Base-by-base conservation (phyloP, 768 basidiomycete species). In the Lyophyllum decastes region DNA sequence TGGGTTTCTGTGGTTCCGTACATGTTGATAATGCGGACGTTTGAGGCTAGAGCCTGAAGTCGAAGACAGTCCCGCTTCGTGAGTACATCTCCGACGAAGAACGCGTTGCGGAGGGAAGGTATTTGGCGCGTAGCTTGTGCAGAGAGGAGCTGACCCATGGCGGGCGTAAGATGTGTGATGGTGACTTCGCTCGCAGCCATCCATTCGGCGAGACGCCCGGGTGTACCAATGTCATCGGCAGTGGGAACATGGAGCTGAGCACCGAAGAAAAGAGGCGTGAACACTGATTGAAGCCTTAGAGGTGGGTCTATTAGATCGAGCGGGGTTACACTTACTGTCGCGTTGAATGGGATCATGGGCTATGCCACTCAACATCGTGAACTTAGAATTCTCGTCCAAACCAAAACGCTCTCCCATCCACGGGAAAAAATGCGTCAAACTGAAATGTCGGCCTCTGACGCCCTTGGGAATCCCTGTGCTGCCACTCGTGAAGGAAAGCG, bases 1-100 rank as follows among this genome's bases (percentile, higher is more conserved):
- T 99, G 97, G 8, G 97, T 98, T 75, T 99, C 97, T 21, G 97
- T 99, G 7, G 97, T 98, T 16, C 97, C 97, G 72, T 98, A 99
- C 97, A 99, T 99, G 80, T 99, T 99, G 73, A 98, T 88, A 69
- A 99, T 98, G 33, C 87, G 80, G 14, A 95, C 94, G 65, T 98
- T 97, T 12, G 86, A 77, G 2, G 96, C 97, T 48, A 99, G 87
- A 2, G 91, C 82, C 71, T 99, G 97, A 2, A 99, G 82, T 34
- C 97, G 91, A 41, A 90, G 84, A 67, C 96, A 98, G 72, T 99
- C 97, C 44, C 97, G 91, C 73, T 98, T 99, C 59, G 97, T 98
- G 54, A 99, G 86, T 43, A 98, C 87, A 69, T 99, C 97, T n/a
- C 97, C 97, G 45, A 99, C 97, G 70, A 99, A 98, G 80, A 99